Base-by-base conservation (phyloP, 2,329 filamentous ascomycete species). In the Scolecobasidium constrictum region DNA sequence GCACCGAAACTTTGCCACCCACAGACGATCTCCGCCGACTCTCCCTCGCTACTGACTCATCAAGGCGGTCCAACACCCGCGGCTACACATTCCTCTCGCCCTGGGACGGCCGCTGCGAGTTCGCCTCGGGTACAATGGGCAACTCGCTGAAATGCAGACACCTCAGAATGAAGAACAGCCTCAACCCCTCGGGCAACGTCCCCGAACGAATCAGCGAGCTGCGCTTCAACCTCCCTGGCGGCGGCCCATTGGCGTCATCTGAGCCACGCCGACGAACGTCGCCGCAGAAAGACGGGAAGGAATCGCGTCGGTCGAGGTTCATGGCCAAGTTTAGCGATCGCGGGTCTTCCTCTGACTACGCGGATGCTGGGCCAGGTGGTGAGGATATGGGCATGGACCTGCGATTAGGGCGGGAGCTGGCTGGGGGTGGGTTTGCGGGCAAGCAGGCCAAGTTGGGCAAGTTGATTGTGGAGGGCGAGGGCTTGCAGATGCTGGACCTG, bases 361-460 rank as follows among this genome's bases (percentile, higher is more conserved):
- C 20, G 17, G 31, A 23, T 17, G 17, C 31, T 12, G 35, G 22
- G 20, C 35, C 22, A 11, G 15, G 13, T 12, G 17, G n/a, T 12
- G 23, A 26, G 12, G 21, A 9, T n/a, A 22, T 22, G 16, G 17
- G 15, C n/a, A 66, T 90, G 42, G 83, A 90, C 55, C 58, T 92
- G 3, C 82, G 78, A 17, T 68, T 95, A 0, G 90, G 87, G 1
- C 76, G 77, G 49, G 90, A 96, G 60, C 77, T 75, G 44, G 88
- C 88, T 0, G 90, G 90, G 2, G 90, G 90, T 17, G 90, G 90
- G 0, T 82, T 84, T 55, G 74, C 81, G 35, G 90, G 90, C 0
- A 87, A 85, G 59, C 77, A 85, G 54, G 88, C 86, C 3, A 98
- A 98, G 66, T 67, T 98, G 52, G 92, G 90, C 1, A 98, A 96